Percentiles rank a stretch among this genome's conserved stretches.
These are phyloP conservation scores for Leccinellum luteum DNA, from an alignment of 768 basidiomycete species.

Conservation along the genomic window DNA sequence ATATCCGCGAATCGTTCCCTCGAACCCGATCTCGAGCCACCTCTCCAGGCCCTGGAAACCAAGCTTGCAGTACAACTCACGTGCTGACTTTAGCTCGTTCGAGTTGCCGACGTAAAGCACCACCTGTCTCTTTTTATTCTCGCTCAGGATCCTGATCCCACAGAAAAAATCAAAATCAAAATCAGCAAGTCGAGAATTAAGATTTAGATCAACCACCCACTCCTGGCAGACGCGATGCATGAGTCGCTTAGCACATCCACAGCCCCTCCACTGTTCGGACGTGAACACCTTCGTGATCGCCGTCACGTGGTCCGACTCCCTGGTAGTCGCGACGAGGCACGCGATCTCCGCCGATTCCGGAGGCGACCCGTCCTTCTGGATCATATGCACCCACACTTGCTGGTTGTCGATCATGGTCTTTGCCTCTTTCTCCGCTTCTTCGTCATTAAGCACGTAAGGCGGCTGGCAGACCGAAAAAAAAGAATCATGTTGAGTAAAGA, in stretches of 20 bases:
- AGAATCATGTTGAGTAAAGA: neutral
- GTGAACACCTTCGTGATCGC: conserved; percentile 78
- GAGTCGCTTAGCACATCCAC: conserved; percentile 60
- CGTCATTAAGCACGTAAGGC: conserved; percentile 50
- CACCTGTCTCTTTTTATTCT: conserved; percentile 32
- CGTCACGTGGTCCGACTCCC: conserved; percentile 53
- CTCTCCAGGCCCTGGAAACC: conserved; percentile 25
- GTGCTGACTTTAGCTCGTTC: conserved; percentile 12
- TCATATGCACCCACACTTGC: conserved; percentile 60
- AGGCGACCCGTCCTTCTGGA: conserved; percentile 22
- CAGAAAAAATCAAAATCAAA: neutral
- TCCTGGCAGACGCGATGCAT: conserved; percentile 54
- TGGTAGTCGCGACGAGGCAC: conserved; percentile 65
- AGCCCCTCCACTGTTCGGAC: conserved; percentile 45
- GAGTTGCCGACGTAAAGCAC: conserved; percentile 62
- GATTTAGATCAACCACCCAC: conserved; percentile 33
- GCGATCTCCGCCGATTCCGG: conserved; percentile 59
- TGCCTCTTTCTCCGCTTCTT: conserved; percentile 51
- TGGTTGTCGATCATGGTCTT: conserved; percentile 40
- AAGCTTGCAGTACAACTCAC: conserved; percentile 18
- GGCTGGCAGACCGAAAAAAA: conserved; percentile 34
- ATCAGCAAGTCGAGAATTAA: neutral
- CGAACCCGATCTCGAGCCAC: conserved; percentile 21
- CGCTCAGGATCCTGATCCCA: neutral
- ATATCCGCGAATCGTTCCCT: conserved; percentile 11